These are phyloP conservation scores for Erodium moschatum DNA, from an alignment of 441 rosid species.

Conservation along the genomic window DNA sequence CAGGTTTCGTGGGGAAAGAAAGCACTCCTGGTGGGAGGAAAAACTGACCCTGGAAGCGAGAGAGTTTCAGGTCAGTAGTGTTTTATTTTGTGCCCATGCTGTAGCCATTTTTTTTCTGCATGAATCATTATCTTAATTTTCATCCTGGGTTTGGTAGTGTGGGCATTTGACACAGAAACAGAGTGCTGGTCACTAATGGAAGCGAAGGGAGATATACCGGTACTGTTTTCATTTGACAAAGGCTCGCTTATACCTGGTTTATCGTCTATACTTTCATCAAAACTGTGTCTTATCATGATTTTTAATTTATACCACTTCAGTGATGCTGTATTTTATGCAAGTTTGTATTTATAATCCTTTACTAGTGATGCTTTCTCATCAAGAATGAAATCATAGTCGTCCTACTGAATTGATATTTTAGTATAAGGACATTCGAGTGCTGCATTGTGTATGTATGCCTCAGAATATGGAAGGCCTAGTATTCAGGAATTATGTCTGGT, in stretches of 20 bases:
- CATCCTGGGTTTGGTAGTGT: constrained; percentile 41
- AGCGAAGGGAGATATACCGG: constrained; percentile 94
- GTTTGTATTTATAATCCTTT: background rate
- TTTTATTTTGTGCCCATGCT: constrained; percentile 10
- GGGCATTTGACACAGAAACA: constrained; percentile 80
- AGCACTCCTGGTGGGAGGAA: constrained; percentile 80
- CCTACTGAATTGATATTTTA: background rate
- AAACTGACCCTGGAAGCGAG: constrained; percentile 69
- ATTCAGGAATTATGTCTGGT: background rate
- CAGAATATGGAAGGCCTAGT: background rate
- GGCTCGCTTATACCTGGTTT: background rate
- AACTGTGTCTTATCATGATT: background rate
- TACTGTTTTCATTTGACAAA: constrained; percentile 22
- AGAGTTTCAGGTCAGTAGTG: constrained; percentile 61
- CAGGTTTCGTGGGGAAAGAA: constrained; percentile 97
- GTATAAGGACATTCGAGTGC: background rate
- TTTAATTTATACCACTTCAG: background rate
- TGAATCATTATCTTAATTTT: constrained; percentile 3
- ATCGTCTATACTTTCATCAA: background rate
- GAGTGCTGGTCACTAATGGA: constrained; percentile 94
- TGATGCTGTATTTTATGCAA: background rate
- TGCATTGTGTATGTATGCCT: background rate
- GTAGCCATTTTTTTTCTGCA: constrained; percentile 11
- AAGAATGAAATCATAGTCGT: background rate
- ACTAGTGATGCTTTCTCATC: background rate